Base-by-base conservation (phyloP, 257 asterid species). In the Striga asiatica region DNA sequence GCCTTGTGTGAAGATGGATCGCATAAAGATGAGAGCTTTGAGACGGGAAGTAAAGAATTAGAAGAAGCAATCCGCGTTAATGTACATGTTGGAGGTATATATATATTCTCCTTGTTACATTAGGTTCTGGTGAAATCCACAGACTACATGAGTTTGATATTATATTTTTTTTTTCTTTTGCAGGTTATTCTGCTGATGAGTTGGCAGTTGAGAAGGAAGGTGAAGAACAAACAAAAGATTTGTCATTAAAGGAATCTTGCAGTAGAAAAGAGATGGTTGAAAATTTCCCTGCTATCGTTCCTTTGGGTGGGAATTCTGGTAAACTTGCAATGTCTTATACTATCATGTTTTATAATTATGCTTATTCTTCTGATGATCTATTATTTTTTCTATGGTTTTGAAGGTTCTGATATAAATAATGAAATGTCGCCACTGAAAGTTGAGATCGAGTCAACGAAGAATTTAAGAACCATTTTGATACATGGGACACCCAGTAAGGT, bases 401-500 rank as follows among this genome's bases (percentile, higher is more conserved):
- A 9, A 72, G 76, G 64, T 22, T 25, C 54, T 58, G 68, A 53
- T 57, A 58, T 45, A 39, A 55, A 54, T 42, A 60, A 50, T 20
- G 9, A 50, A 23, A 4, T 16, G 42, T 50, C 21, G 24, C 48
- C 68, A 42, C 58, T 35, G 41, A 35, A 56, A 38, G 42, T 52
- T 34, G 59, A 74, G 56, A 17, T 18, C 1, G 52, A 54, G 52
- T 41, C 43, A 13, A 70, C 53, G 74, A 74, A 71, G 61, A 60
- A 74, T 3, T 73, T 67, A 4, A 75, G 88, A 68, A 68, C 80
- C 64, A 81, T 81, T 39, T 42, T 81, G 70, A 79, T 81, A 41
- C 94, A 77, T 46, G 94, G 82, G 41, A 87, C 96, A 1, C 92
- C 96, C 1, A 57, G 64, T n/a, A 83, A 83, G 76, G 62, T 32